Evolutionary conservation across 1,284 basidiomycete species (phyloP), one percentile per base, ranked within the genome.

Genomic region (Apiotrichum porosum): DNA sequence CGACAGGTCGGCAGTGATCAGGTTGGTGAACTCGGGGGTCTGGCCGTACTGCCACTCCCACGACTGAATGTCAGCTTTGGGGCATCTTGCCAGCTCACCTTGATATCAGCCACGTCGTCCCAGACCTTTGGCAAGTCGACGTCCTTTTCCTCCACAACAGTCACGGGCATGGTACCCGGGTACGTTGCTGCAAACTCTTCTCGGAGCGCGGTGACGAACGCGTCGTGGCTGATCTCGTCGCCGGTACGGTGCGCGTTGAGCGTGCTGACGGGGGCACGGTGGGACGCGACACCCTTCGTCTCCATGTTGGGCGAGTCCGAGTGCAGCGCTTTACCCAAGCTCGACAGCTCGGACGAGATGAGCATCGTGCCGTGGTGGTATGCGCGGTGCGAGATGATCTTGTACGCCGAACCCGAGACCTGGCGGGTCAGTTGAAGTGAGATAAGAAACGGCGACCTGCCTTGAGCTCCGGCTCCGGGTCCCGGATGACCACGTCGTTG

Each of bases 301-400:
- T 82, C 71, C 78, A 95, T 86, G 13, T 81, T 79, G 14, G 82
- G 81, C 85, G 90, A 53, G 37, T 26, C 28, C 0, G 82, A 80
- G 21, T 77, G 81, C 37, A 97, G 76, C 10, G 89, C 74, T 44
- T 84, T 80, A 0, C 87, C 86, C 1, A 94, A 76, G 9, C 80
- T 79, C 30, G 80, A 76, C 19, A 95, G 78, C 39, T 80, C 76
- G 5, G 89, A 87, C 13, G 87, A 85, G 24, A 98, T 86, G 23
- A 99, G 81, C 94, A 99, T 97, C n/a, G 94, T 98, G 0, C 95
- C 95, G 66, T 99, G 95, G 65, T 98, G 94, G 73, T 97, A 98
- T 1, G 93, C 91, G 15, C 95, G 78, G 52, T 83, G 82, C 58
- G 83, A 87, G 33, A 88, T 86, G 51, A 99, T 87, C 75, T 97